phyloP scores from a whole-genome alignment of 1,139 yeast species.

The Candida pseudoviswanathii region DNA sequence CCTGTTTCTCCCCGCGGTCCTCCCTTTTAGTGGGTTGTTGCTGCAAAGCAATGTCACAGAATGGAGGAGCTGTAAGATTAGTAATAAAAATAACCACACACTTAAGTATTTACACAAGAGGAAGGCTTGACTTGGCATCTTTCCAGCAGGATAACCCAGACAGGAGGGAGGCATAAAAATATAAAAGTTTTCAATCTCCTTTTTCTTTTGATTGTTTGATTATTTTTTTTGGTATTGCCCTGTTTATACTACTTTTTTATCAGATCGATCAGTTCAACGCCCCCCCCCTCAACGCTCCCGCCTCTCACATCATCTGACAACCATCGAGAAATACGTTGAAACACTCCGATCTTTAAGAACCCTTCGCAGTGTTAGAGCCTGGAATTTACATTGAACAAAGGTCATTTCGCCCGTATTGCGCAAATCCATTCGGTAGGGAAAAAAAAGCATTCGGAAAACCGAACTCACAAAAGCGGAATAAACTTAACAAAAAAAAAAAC shows the following conservation, averaged over 20 bases:
- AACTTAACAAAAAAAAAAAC: not conserved
- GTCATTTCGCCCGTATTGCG: not conserved
- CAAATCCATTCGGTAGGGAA: not conserved
- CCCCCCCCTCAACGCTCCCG: not conserved
- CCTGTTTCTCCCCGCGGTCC: too few species aligned
- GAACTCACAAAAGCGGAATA: not conserved
- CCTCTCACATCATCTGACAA: not conserved
- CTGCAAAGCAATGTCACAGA: too few species aligned
- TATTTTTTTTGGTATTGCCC: not conserved
- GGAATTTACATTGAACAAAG: not conserved
- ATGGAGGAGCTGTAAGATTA: too few species aligned
- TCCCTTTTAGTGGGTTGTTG: too few species aligned
- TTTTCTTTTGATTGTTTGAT: not conserved
- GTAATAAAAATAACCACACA: too few species aligned
- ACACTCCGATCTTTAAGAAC: not conserved
- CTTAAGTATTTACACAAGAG: not conserved
- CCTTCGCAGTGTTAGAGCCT: constrained; percentile 1
- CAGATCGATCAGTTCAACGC: not conserved
- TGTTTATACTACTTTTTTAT: not conserved
- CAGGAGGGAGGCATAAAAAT: not conserved
- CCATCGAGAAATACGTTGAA: not conserved
- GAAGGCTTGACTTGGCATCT: not conserved
- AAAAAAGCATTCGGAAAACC: not conserved
- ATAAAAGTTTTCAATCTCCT: not conserved
- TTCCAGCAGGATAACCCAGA: not conserved